These are phyloP conservation scores for Chaetomiaceae sp. DNA, from an alignment of 2,329 filamentous ascomycete species.

Conservation along the genomic window DNA sequence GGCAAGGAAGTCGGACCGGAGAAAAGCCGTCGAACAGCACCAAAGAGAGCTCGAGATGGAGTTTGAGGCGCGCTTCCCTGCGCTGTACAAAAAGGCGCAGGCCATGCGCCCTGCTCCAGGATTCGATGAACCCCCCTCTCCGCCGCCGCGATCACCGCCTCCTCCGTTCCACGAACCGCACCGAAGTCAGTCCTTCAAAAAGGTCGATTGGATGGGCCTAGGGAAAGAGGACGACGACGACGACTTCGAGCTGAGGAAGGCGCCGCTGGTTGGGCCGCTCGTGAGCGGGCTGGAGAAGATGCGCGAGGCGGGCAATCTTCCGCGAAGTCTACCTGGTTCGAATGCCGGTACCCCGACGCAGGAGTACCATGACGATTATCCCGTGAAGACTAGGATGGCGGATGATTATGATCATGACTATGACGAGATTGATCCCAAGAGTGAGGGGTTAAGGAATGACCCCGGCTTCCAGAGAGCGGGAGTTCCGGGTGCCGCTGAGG, in stretches of 20 bases:
- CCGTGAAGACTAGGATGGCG: constrained; percentile 20
- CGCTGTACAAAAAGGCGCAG: constrained; percentile 43
- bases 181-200: constrained; percentile 2
- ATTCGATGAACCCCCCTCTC: constrained; percentile 1
- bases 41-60: constrained; percentile 48
- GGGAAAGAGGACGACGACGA: constrained; percentile 22
- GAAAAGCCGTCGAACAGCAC: constrained; percentile 39
- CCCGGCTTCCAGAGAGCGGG: constrained; percentile 32
- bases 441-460: constrained; percentile 46
- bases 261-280: constrained; percentile 31
- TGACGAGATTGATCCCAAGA: constrained; percentile 42
- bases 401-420: constrained; percentile 25
- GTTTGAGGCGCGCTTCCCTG: constrained; percentile 43
- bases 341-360: not conserved
- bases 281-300: constrained; percentile 34
- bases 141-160: constrained; percentile 18
- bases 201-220: constrained; percentile 12
- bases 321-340: not conserved
- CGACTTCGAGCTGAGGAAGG: constrained; percentile 26
- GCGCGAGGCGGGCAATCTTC: constrained; percentile 23
- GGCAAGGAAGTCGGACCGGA: constrained; percentile 38
- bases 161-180: constrained; percentile 18
- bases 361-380: constrained; percentile 16
- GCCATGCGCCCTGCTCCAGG: constrained; percentile 29
- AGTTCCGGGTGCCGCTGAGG: constrained; percentile 1